Percentiles rank a stretch among this genome's conserved stretches.
Conservation (phyloP, 257 asterid genomes). For the Nicotiana paniculata region DNA sequence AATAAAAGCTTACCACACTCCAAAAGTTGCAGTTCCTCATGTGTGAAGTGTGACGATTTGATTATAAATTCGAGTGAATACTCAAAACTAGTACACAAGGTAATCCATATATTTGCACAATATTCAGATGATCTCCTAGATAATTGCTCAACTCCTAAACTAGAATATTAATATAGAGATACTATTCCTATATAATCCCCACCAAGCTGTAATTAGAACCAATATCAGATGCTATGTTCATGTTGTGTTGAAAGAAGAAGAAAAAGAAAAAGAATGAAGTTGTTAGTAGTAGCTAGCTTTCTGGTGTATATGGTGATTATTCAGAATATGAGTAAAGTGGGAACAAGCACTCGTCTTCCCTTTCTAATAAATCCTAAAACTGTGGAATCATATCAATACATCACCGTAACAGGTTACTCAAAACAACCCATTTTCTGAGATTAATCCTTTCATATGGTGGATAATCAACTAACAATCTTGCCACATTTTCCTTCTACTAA, state of each 20-base stretch:
- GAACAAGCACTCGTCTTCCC: constrained; percentile 15
- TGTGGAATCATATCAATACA: constrained; percentile 16
- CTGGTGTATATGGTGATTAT: constrained; percentile 10
- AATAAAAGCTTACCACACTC: background rate
- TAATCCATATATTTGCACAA: background rate
- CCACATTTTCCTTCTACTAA: background rate
- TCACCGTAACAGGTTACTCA: constrained; percentile 27
- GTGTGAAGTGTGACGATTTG: background rate
- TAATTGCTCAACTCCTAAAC: background rate
- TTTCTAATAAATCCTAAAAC: constrained; percentile 5
- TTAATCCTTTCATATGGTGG: background rate
- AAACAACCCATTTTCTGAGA: background rate
- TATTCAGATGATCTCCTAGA: background rate
- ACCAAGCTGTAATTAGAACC: constrained; percentile 2
- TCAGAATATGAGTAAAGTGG: background rate
- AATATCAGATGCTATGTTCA: background rate
- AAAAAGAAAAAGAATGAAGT: constrained; percentile 15
- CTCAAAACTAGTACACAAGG: too few species aligned
- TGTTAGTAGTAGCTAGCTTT: background rate
- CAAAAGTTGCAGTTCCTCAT: background rate
- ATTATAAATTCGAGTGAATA: too few species aligned
- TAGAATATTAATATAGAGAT: background rate
- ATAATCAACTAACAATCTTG: background rate
- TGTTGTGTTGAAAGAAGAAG: background rate
- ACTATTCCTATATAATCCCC: background rate